A percentile compares a stretch with the other conserved stretches of the same genome.
Evolutionary conservation across 2,329 filamentous ascomycete genomes (phyloP).

Genomic region (Didymella sp.): DNA sequence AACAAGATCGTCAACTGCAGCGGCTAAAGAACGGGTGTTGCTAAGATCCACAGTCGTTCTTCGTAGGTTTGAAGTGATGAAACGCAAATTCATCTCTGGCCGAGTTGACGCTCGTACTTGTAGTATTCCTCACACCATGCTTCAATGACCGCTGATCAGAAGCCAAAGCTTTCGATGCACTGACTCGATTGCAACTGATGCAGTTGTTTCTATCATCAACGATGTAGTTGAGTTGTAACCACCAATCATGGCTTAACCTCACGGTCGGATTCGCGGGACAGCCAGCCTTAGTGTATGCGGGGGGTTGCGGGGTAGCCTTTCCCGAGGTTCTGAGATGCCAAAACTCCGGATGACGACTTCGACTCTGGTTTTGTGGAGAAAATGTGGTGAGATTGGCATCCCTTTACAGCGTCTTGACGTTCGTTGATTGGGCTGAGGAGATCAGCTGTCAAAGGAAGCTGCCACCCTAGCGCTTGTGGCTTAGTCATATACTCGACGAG

Average conservation of each 20-base stretch:
- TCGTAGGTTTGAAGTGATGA: not conserved
- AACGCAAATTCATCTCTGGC: not conserved
- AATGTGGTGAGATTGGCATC: not conserved
- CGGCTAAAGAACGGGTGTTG: not conserved
- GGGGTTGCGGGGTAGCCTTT: conserved; percentile 12
- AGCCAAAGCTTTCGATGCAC: not conserved
- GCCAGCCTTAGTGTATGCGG: not conserved
- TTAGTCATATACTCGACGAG: not conserved
- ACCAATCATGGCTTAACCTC: not conserved
- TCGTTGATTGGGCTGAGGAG: not conserved
- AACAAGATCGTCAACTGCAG: not conserved
- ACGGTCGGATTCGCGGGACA: not conserved
- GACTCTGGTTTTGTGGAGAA: not conserved
- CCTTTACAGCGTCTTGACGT: not conserved
- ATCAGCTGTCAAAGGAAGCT: too few species aligned
- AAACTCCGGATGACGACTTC: not conserved
- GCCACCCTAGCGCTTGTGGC: not conserved
- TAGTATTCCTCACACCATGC: not conserved
- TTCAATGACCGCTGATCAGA: not conserved
- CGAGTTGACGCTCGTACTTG: not conserved
- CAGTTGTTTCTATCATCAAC: not conserved
- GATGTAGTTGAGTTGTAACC: not conserved
- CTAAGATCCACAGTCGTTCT: not conserved
- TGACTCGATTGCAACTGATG: not conserved
- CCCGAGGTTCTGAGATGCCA: conserved; percentile 1